Percentiles rank a stretch among this genome's conserved stretches.
phyloP scores from a whole-genome alignment of 2,329 filamentous ascomycete genomes.

The Fusarium nanum region DNA sequence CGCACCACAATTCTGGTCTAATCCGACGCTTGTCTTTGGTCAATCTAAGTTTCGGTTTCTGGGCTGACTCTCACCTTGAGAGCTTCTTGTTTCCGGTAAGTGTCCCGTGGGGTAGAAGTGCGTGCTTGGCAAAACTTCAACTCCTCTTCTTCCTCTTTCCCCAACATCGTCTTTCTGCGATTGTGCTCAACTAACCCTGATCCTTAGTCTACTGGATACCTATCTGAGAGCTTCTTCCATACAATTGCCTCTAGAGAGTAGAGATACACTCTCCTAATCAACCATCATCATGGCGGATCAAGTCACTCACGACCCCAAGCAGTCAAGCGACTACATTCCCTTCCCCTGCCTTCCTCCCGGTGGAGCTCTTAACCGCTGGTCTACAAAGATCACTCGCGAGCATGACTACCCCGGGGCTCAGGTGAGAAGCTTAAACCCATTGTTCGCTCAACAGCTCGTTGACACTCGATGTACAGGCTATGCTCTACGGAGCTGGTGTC shows the following conservation, averaged over 20 bases:
- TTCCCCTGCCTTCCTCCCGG: constrained; percentile 64
- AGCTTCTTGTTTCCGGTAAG: background rate
- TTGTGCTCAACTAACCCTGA: background rate
- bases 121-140: constrained; percentile 13
- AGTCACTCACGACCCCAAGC: constrained; percentile 55
- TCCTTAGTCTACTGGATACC: background rate
- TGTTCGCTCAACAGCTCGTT: background rate
- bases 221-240: background rate
- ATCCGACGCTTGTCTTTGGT: constrained; percentile 26
- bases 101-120: constrained; percentile 5
- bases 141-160: constrained; percentile 3
- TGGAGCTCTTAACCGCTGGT: constrained; percentile 82
- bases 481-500: constrained; percentile 94
- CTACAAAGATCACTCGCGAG: constrained; percentile 80
- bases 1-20: constrained; percentile 35
- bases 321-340: constrained; percentile 64
- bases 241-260: background rate
- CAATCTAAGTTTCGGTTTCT: constrained; percentile 1
- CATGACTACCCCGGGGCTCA: constrained; percentile 95
- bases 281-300: constrained; percentile 46
- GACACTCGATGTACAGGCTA: constrained; percentile 68
- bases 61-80: constrained; percentile 28
- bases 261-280: constrained; percentile 3
- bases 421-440: constrained; percentile 58
- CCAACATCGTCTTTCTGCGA: constrained; percentile 1